phyloP scores from a whole-genome alignment of 192 early-diverging fungal species.

The Coemansia sp. region DNA sequence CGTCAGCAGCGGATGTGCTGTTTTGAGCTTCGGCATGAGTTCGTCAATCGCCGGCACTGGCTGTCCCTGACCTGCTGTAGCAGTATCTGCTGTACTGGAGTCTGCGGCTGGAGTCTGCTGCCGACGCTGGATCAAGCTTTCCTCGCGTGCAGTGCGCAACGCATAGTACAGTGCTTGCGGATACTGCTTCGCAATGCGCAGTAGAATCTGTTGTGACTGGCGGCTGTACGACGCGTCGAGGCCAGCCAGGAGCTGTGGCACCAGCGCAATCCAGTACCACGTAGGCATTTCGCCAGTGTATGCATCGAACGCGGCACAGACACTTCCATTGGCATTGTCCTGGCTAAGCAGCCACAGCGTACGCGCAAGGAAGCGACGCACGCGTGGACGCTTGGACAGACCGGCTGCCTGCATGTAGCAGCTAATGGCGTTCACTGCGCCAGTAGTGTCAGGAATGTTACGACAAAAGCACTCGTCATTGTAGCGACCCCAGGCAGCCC shows the following conservation, averaged over 20 bases:
- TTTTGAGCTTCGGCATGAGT: conserved; percentile 92
- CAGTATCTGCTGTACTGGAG: conserved; percentile 8
- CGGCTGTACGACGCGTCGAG: conserved; percentile 71
- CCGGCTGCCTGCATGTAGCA: conserved; percentile 95
- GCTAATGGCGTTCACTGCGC: conserved; percentile 87
- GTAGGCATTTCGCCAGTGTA: conserved; percentile 89
- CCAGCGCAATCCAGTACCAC: conserved; percentile 99
- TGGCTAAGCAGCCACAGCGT: conserved; percentile 93
- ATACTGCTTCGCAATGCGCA: conserved; percentile 90
- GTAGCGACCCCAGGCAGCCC: conserved; percentile 96
- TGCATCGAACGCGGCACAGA: conserved; percentile 79
- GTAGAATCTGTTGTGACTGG: conserved; percentile 78
- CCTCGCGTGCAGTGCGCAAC: conserved; percentile 89
- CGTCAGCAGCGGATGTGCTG: conserved; percentile 88
- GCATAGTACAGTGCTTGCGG: conserved; percentile 91
- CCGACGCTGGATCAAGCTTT: conserved; percentile 65
- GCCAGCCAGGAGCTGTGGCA: conserved; percentile 87
- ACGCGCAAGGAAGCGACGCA: conserved; percentile 87
- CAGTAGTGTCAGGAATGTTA: conserved; percentile 75
- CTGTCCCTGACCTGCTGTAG: conserved; percentile 10
- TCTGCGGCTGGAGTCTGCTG: conserved; percentile 19
- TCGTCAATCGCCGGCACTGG: conserved; percentile 72
- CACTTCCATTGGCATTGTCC: conserved; percentile 73
- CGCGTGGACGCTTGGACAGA: conserved; percentile 79
- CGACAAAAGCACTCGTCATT: conserved; percentile 89